Conservation (phyloP, 148 eudicot genomes). For the Diospyros kaki region DNA sequence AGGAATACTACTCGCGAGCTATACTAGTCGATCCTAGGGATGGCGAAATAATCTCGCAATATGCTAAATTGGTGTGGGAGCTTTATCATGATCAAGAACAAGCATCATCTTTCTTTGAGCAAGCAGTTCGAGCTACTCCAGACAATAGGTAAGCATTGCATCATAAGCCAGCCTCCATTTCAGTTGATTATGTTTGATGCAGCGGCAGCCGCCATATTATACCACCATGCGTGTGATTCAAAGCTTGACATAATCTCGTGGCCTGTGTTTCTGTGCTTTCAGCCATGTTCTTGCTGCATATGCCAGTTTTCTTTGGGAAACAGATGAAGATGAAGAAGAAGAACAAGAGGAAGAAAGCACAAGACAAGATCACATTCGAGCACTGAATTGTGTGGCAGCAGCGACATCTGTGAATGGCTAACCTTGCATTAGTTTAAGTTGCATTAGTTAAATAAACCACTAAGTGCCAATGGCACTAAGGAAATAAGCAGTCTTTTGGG, state of each 20-base stretch:
- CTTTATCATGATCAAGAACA: conserved; percentile 42
- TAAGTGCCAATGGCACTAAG: no score
- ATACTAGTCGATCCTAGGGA: conserved; percentile 54
- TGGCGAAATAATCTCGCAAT: conserved; percentile 50
- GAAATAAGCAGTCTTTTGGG: no score
- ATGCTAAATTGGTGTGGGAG: conserved; percentile 69
- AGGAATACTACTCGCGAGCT: conserved; percentile 59
- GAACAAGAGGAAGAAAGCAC: conserved; percentile 5
- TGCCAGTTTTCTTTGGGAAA: conserved; percentile 74
- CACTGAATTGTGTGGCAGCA: not conserved
- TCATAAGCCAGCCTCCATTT: not conserved
- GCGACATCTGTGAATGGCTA: not conserved
- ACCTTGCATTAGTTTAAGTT: not conserved
- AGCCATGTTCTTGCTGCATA: conserved; percentile 73
- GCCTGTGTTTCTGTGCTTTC: conserved; percentile 18
- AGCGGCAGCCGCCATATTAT: no score
- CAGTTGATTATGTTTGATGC: no score
- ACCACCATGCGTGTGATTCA: no score
- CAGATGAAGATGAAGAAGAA: conserved; percentile 33
- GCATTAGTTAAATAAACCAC: no score
- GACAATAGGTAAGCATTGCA: conserved; percentile 44
- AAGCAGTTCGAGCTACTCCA: conserved; percentile 58
- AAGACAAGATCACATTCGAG: not conserved
- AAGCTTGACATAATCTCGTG: not conserved
- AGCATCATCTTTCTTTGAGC: conserved; percentile 50